Conservation (phyloP, 176 grass and related monocot genomes). For the Triticum monococcum region DNA sequence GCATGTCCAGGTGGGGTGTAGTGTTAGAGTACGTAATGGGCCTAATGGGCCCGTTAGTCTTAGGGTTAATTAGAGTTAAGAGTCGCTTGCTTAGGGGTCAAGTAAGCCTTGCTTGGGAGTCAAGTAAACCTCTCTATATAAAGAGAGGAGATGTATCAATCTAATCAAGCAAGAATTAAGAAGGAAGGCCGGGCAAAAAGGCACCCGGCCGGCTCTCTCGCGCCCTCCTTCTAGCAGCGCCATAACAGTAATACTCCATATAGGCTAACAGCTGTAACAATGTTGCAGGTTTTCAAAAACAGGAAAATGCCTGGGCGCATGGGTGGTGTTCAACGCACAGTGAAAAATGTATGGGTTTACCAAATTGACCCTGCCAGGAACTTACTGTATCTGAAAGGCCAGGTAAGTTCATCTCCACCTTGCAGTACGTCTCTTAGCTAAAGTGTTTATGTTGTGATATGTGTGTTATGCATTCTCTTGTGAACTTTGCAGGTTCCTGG, state of each 20-base stretch:
- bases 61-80: too few species aligned
- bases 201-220: too few species aligned
- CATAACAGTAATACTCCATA: slow-evolving; percentile 4
- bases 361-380: slow-evolving; percentile 97
- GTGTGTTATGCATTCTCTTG: background rate
- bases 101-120: too few species aligned
- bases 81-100: too few species aligned
- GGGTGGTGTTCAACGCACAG: slow-evolving; percentile 82
- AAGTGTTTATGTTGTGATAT: background rate
- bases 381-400: slow-evolving; percentile 88
- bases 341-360: slow-evolving; percentile 98
- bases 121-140: too few species aligned
- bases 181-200: too few species aligned
- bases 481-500: slow-evolving; percentile 75
- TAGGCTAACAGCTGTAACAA: slow-evolving; percentile 23
- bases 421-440: background rate
- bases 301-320: slow-evolving; percentile 93
- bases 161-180: too few species aligned
- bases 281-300: slow-evolving; percentile 94
- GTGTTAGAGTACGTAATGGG: too few species aligned
- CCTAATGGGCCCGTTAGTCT: too few species aligned
- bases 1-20: too few species aligned
- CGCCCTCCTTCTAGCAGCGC: too few species aligned
- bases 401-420: slow-evolving; percentile 46
- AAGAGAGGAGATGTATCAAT: too few species aligned